Percentiles rank a stretch among this genome's conserved stretches.
phyloP scores from a whole-genome alignment of 225 moss, liverwort and hornwort species.

The Climacium dendroides region DNA sequence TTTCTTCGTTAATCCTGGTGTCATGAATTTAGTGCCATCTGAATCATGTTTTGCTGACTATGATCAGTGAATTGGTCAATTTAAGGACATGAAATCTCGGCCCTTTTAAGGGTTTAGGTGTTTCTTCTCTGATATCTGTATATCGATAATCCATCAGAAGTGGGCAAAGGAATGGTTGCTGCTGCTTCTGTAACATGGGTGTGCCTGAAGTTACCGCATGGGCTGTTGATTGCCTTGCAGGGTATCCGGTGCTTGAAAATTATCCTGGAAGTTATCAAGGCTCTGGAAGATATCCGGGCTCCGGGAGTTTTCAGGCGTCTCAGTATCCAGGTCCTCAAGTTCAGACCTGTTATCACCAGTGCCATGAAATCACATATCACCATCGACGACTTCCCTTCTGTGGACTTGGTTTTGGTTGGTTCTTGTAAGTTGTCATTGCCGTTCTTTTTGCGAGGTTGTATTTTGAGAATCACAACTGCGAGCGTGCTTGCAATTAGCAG shows the following conservation, averaged over 20 bases:
- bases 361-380: constrained; percentile 2
- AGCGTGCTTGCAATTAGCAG: not conserved
- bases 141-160: not conserved
- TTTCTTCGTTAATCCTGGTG: not conserved
- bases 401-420: constrained; percentile 46
- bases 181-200: not conserved
- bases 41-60: not conserved
- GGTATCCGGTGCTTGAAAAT: constrained; percentile 39
- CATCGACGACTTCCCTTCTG: constrained; percentile 31
- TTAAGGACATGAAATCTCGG: not conserved
- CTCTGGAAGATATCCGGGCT: not conserved
- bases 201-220: not conserved
- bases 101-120: not conserved
- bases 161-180: not conserved
- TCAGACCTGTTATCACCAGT: constrained; percentile 18
- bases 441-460: not conserved
- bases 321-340: constrained; percentile 8
- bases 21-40: not conserved
- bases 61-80: not conserved
- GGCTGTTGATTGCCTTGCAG: not conserved
- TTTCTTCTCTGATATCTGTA: not conserved
- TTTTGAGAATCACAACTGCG: not conserved
- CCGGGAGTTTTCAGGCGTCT: not conserved
- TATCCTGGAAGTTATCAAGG: constrained; percentile 12
- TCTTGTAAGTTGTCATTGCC: constrained; percentile 17